phyloP scores from a whole-genome alignment of 2,329 filamentous ascomycete species.

The Cercospora canescens region DNA sequence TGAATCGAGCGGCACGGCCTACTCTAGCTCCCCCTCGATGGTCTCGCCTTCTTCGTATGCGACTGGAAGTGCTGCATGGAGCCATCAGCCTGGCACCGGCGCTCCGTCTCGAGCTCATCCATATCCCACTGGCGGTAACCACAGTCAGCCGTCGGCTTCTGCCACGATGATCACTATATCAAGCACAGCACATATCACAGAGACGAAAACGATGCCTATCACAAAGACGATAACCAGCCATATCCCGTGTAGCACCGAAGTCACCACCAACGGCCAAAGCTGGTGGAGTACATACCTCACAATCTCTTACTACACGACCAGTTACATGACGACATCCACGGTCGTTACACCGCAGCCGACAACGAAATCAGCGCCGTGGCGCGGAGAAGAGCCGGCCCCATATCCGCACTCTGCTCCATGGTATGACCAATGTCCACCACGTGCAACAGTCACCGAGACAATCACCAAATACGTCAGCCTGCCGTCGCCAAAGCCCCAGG shows the following conservation, averaged over 20 bases:
- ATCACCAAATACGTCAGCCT: not conserved
- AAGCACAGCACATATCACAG: not conserved
- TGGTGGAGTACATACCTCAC: conserved; percentile 16
- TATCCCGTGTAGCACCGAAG: conserved; percentile 11
- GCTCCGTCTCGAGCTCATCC: not conserved
- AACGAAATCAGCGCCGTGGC: not conserved
- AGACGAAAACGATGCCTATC: conserved; percentile 1
- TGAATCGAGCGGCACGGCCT: not conserved
- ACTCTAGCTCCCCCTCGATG: not conserved
- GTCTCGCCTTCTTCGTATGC: not conserved
- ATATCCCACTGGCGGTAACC: not conserved
- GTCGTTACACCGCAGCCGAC: not conserved
- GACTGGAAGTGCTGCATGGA: not conserved
- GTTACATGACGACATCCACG: conserved; percentile 4
- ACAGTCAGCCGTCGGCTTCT: not conserved
- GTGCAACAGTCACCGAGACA: conserved; percentile 6
- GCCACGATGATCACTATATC: not conserved
- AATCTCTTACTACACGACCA: conserved; percentile 5
- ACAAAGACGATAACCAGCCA: conserved; percentile 8
- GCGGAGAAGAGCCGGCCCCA: not conserved
- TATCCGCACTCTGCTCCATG: not conserved
- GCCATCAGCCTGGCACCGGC: not conserved
- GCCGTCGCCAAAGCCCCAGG: not conserved
- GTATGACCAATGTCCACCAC: conserved; percentile 6
- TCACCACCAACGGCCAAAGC: conserved; percentile 8